A percentile compares a stretch with the other conserved stretches of the same genome.
phyloP scores from a whole-genome alignment of 257 asterid species.

The Rubia yunnanensis region DNA sequence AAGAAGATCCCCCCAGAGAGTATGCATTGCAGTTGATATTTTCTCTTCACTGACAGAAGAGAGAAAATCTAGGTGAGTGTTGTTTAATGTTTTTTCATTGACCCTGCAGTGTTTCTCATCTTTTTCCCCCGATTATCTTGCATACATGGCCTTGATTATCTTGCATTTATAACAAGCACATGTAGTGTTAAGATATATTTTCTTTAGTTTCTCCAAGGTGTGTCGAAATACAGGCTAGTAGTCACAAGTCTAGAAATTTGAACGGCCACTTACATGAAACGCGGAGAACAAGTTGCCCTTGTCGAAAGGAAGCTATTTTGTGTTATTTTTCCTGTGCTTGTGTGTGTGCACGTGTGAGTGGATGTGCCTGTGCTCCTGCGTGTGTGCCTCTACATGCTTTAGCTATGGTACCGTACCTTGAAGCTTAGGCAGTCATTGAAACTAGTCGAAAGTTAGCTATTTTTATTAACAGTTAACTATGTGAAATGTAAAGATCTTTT shows the following conservation, averaged over 20 bases:
- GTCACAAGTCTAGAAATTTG: neutral
- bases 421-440: no score
- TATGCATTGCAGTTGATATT: constrained; percentile 47
- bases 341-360: neutral
- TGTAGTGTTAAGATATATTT: neutral
- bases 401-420: neutral
- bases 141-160: neutral
- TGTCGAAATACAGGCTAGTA: neutral
- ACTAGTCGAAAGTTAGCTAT: neutral
- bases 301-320: neutral
- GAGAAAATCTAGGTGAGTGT: constrained; percentile 58
- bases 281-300: no score
- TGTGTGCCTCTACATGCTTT: neutral
- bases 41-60: constrained; percentile 67
- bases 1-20: constrained; percentile 34
- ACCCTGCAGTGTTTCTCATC: neutral
- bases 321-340: neutral
- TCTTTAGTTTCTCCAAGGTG: neutral
- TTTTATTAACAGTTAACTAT: neutral
- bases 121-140: neutral
- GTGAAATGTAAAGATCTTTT: neutral
- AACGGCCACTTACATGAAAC: neutral
- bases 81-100: constrained; percentile 5
- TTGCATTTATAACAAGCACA: neutral
- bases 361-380: no score